These are phyloP conservation scores for Wickerhamomyces rabaulensis DNA, from an alignment of 805 yeast species.

Conservation along the genomic window DNA sequence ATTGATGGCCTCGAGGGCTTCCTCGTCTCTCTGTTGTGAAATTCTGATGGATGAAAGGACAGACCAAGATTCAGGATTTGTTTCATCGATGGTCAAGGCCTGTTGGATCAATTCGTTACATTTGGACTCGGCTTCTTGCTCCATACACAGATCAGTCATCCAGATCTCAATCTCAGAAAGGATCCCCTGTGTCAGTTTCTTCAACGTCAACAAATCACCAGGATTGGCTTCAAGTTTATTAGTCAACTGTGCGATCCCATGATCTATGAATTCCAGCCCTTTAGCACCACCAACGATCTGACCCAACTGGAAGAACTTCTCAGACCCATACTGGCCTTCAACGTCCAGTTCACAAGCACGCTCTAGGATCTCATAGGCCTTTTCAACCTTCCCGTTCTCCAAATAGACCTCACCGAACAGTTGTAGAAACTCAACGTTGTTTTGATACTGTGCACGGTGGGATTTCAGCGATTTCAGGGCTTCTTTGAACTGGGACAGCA, in stretches of 20 bases:
- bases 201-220: constrained; percentile 33
- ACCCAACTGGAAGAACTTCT: constrained; percentile 85
- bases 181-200: constrained; percentile 69
- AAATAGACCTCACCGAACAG: constrained; percentile 70
- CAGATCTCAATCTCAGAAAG: constrained; percentile 88
- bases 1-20: constrained; percentile 63
- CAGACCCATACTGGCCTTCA: constrained; percentile 58
- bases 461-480: constrained; percentile 32
- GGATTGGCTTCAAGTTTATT: constrained; percentile 28
- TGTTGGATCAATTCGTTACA: constrained; percentile 69
- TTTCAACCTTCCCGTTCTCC: constrained; percentile 75
- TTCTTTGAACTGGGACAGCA: constrained; percentile 14
- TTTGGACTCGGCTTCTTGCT: constrained; percentile 73
- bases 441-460: constrained; percentile 27
- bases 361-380: constrained; percentile 60
- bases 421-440: constrained; percentile 44
- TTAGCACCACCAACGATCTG: constrained; percentile 82
- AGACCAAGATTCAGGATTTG: constrained; percentile 71
- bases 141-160: constrained; percentile 98
- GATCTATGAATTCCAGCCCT: constrained; percentile 58
- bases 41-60: constrained; percentile 82
- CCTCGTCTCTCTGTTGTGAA: constrained; percentile 72
- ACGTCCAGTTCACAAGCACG: constrained; percentile 67
- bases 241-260: constrained; percentile 55
- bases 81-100: constrained; percentile 54